Evolutionary conservation across 2,329 filamentous ascomycete species (phyloP).

Genomic region (Ophiosphaerella korrae): DNA sequence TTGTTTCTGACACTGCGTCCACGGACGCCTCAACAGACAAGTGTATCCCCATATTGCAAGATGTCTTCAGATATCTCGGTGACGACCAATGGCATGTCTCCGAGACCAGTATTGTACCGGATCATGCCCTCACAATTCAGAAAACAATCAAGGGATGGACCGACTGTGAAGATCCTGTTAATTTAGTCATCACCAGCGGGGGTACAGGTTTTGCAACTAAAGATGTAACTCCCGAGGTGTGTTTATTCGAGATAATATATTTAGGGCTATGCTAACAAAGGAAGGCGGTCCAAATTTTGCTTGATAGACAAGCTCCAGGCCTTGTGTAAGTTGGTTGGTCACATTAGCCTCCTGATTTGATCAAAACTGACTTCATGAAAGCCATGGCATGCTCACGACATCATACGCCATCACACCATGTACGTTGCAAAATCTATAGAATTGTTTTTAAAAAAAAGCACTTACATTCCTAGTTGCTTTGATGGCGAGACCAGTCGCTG

Average conservation of each 20-base stretch:
- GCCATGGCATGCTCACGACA: slow-evolving; percentile 88
- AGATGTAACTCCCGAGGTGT: slow-evolving; percentile 89
- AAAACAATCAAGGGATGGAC: slow-evolving; percentile 73
- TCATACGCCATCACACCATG: slow-evolving; percentile 88
- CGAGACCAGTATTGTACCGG: slow-evolving; percentile 76
- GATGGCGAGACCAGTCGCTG: slow-evolving; percentile 94
- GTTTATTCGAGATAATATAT: background rate
- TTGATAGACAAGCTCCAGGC: slow-evolving; percentile 86
- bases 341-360: background rate
- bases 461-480: slow-evolving; percentile 72
- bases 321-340: slow-evolving; percentile 65
- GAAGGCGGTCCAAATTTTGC: slow-evolving; percentile 76
- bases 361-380: slow-evolving; percentile 35
- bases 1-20: slow-evolving; percentile 89
- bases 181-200: slow-evolving; percentile 85
- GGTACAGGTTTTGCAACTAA: slow-evolving; percentile 89
- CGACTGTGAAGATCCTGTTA: slow-evolving; percentile 65
- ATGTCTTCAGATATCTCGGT: slow-evolving; percentile 71
- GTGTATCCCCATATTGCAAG: slow-evolving; percentile 68
- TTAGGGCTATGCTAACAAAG: slow-evolving; percentile 4
- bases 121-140: slow-evolving; percentile 77
- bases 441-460: background rate
- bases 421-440: slow-evolving; percentile 54
- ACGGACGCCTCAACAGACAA: slow-evolving; percentile 79
- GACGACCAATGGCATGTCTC: slow-evolving; percentile 72